Base-by-base conservation (phyloP, 2,329 filamentous ascomycete genomes). In the Thielaviopsis punctulata region DNA sequence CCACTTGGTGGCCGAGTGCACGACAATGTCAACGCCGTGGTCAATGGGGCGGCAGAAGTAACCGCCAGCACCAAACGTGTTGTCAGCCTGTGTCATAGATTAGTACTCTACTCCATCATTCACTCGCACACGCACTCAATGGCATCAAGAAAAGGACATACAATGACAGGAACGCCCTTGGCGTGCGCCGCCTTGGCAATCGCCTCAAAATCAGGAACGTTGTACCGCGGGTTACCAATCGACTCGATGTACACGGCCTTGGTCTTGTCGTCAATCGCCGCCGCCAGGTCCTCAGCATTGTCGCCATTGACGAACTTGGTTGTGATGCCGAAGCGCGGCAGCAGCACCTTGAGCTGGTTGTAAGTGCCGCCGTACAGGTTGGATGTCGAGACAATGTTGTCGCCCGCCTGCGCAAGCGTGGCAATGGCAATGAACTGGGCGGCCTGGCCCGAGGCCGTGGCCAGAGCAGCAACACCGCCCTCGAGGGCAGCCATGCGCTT, bases 1-100 rank as follows among this genome's bases (percentile, higher is more conserved):
- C 89, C 89, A 95, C 68, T 95, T 95, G 54, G 89, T 95, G 10
- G 88, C 88, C 39, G 85, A 92, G 73, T 95, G 88, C 22, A 95
- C 86, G 50, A 95, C 83, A 56, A 95, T 95, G 63, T 95, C 89
- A 57, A 86, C 89, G 52, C 89, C 89, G 66, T 94, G 84, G 22
- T 89, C 82, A 60, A 95, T 90, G 41, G 89, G 89, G 6, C 84
- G 80, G 59, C 82, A 72, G 65, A 86, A 93, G 73, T 86, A 95
- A 49, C 90, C 89, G 55, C 89, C 89, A 12, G 89, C 89, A 46
- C 89, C 90, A 61, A 95, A 95, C 8, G 89, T 95, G 73, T 95
- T 95, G 70, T 95, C 89, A 48, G 90, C 84, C 75, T 84, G 33
- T n/a, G n/a, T n/a, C n/a, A n/a, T n/a, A n/a, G n/a, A n/a, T n/a